Percentiles rank a stretch among this genome's conserved stretches.
These are phyloP conservation scores for Thelonectria blattea DNA, from an alignment of 2,329 filamentous ascomycete genomes.

Conservation along the genomic window DNA sequence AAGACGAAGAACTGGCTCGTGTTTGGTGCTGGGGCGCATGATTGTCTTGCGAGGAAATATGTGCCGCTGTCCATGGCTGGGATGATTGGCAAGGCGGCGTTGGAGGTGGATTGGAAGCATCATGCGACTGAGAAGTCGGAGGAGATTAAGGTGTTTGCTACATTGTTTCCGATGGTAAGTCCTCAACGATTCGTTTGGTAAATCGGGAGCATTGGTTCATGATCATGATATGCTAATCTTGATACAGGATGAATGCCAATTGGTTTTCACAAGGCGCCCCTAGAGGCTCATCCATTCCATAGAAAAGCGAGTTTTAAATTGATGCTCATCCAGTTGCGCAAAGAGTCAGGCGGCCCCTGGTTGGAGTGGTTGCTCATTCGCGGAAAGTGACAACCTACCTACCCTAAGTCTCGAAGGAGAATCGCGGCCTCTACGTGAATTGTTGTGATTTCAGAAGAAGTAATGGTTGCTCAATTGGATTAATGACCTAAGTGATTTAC, in stretches of 20 bases:
- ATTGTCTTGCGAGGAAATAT: constrained; percentile 56
- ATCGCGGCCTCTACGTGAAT: too few species aligned
- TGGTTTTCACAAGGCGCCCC: constrained; percentile 44
- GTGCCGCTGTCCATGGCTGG: constrained; percentile 57
- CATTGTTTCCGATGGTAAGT: constrained; percentile 55
- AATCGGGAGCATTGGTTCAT: too few species aligned
- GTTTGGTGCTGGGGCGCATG: constrained; percentile 57
- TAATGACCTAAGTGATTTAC: too few species aligned
- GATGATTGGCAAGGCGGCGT: constrained; percentile 59
- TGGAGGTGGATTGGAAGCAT: constrained; percentile 58
- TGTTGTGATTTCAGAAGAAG: too few species aligned
- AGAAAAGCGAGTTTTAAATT: neutral
- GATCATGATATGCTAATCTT: neutral
- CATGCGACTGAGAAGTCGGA: constrained; percentile 55
- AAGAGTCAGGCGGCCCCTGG: too few species aligned
- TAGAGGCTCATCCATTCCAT: neutral
- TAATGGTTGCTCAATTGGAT: too few species aligned
- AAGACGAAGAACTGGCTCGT: constrained; percentile 62
- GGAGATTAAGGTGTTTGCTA: constrained; percentile 58
- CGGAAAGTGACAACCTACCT: too few species aligned
- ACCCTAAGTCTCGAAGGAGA: too few species aligned
- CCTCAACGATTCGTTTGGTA: neutral
- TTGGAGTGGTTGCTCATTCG: too few species aligned
- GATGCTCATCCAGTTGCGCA: too few species aligned
- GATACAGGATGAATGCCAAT: constrained; percentile 43